Base-by-base conservation (phyloP, 2,329 filamentous ascomycete genomes). In the Coniochaeta hoffmannii region DNA sequence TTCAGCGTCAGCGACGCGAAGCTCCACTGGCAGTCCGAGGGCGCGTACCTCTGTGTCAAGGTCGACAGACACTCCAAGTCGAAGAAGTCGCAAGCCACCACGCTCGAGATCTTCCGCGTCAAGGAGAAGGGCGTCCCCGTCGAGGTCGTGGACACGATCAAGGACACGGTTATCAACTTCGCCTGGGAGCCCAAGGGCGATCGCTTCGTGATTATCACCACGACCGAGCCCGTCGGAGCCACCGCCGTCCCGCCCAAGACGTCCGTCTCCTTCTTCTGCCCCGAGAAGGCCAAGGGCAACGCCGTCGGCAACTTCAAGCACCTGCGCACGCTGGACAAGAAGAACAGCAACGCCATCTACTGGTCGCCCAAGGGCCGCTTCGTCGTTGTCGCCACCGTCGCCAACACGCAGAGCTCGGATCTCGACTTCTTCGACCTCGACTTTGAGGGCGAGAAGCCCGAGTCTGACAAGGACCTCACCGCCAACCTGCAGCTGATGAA, bases 291-390 rank as follows among this genome's bases (percentile, higher is more conserved):
- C 66, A 99, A 97, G 82, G 90, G 81, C 28, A 70, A 82, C 53
- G 80, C 82, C 24, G 79, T 89, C 32, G 94, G 94, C 61, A 97
- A 96, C 80, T 99, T 97, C 82, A 95, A 93, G 79, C 90, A 95
- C 69, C 86, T 97, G 63, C 86, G 91, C 60, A 97, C 92, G 9
- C 80, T 96, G 55, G 94, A 99, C 66, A 97, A 97, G 85, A 97
- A 97, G 85, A 97, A 95, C 76, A 96, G 89, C 82, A 99, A 99
- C 69, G 92, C 90, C 62, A 99, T 99, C 68, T 97, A 97, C 84
- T 99, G 94, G 94, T 96, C 91, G 19, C 94, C 94, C 24, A 90
- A 87, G 71, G 94, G 94, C 54, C 87, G 94, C 51, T 99, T 99
- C 67, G 93, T 97, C 35, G 87, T 97, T 50, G 85, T 99, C 55